Conservation (phyloP, 2,329 filamentous ascomycete species). For the Fusarium virguliforme region DNA sequence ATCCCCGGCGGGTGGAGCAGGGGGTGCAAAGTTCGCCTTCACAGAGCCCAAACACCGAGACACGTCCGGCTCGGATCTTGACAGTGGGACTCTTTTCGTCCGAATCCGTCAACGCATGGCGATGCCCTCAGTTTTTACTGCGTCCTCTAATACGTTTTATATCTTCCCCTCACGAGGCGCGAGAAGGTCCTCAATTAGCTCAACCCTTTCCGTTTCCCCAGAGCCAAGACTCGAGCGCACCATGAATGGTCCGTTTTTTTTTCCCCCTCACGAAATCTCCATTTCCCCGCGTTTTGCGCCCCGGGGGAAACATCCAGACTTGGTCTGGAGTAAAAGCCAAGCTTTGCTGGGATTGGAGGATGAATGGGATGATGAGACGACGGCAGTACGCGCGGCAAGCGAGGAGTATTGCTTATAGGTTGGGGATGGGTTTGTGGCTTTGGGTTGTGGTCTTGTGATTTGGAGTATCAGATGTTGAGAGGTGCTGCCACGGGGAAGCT, state of each 20-base stretch:
- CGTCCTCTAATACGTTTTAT: conserved; percentile 38
- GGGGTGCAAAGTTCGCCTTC: conserved; percentile 8
- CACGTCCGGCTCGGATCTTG: conserved; percentile 42
- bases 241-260: conserved; percentile 46
- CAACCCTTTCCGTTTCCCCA: conserved; percentile 22
- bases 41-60: conserved; percentile 43
- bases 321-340: conserved; percentile 12
- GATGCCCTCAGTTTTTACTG: conserved; percentile 43
- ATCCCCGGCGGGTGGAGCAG: conserved; percentile 8
- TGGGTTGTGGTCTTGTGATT: conserved; percentile 1
- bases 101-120: conserved; percentile 19
- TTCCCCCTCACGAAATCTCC: conserved; percentile 45
- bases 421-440: conserved; percentile 10
- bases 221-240: conserved; percentile 39
- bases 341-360: conserved; percentile 15
- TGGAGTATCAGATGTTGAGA: conserved; percentile 24
- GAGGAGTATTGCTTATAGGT: conserved; percentile 17
- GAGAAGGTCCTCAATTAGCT: too few relatives aligned
- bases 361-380: not conserved
- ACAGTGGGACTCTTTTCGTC: conserved; percentile 37
- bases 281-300: conserved; percentile 50
- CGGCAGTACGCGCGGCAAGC: conserved; percentile 30
- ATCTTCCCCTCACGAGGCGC: not conserved
- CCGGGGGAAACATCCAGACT: not conserved
- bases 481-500: not conserved